Percentiles rank a stretch among this genome's conserved stretches.
Conservation (phyloP, 2,329 filamentous ascomycete species). For the Aspergillus fumigatiaffinis region DNA sequence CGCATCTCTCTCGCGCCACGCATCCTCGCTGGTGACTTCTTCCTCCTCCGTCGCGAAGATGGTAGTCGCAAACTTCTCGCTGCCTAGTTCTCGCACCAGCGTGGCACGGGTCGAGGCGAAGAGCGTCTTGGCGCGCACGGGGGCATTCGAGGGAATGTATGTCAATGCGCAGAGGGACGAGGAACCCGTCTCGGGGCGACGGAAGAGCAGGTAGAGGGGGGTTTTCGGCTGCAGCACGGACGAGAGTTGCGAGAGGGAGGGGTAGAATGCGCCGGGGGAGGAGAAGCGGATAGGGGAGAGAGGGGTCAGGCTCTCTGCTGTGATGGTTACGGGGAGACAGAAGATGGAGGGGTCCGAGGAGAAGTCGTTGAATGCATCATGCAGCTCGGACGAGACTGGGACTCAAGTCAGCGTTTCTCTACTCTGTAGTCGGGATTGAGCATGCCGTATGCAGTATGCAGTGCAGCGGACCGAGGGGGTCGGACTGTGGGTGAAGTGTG, state of each 20-base stretch:
- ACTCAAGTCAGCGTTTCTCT: background rate
- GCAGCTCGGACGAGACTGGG: conserved; percentile 44
- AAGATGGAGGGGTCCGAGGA: conserved; percentile 38
- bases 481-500: background rate
- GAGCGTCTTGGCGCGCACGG: conserved; percentile 62
- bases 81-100: conserved; percentile 57
- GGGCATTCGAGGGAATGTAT: conserved; percentile 60
- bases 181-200: conserved; percentile 37
- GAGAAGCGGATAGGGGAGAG: conserved; percentile 38
- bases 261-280: conserved; percentile 45
- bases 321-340: conserved; percentile 46
- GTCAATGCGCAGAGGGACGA: conserved; percentile 51
- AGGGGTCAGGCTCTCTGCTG: conserved; percentile 41
- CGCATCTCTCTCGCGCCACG: conserved; percentile 52
- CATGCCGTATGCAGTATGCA: background rate
- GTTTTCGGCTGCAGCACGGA: conserved; percentile 51
- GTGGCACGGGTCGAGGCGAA: conserved; percentile 62
- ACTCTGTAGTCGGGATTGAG: background rate
- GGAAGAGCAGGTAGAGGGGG: conserved; percentile 60
- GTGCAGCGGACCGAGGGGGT: background rate
- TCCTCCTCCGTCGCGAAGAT: conserved; percentile 58
- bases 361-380: conserved; percentile 45
- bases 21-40: conserved; percentile 53
- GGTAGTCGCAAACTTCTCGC: conserved; percentile 56
- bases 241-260: conserved; percentile 48